A percentile compares a stretch with the other conserved stretches of the same genome.
Conservation (phyloP, 129 eudicot genomes). For the Silybum marianum region DNA sequence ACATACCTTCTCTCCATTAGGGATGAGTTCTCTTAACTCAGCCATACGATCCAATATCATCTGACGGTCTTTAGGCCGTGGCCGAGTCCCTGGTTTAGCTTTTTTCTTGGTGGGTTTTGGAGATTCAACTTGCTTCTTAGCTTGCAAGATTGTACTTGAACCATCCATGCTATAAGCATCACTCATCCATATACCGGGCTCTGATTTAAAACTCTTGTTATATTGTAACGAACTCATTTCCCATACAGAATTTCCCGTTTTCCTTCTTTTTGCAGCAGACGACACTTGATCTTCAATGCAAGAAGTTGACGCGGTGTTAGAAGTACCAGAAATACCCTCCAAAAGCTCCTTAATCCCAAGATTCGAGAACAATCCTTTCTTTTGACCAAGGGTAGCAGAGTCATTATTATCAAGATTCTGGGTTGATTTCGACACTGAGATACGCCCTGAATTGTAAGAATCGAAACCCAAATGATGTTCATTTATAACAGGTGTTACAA, state of each 20-base stretch:
- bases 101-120: slow-evolving; percentile 64
- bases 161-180: slow-evolving; percentile 48
- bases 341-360: slow-evolving; percentile 75
- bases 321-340: slow-evolving; percentile 49
- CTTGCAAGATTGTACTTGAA: slow-evolving; percentile 44
- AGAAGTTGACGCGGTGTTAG: slow-evolving; percentile 40
- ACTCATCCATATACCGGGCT: slow-evolving; percentile 38
- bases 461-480: slow-evolving; percentile 30
- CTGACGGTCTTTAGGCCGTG: slow-evolving; percentile 94
- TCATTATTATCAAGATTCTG: slow-evolving; percentile 21
- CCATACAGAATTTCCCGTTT: slow-evolving; percentile 36
- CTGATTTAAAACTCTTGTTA: slow-evolving; percentile 32
- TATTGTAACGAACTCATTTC: slow-evolving; percentile 31
- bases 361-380: slow-evolving; percentile 75
- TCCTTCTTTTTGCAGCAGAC: slow-evolving; percentile 54
- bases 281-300: slow-evolving; percentile 64
- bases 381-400: slow-evolving; percentile 27
- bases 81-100: slow-evolving; percentile 82
- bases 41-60: slow-evolving; percentile 80
- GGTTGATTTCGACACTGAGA: slow-evolving; percentile 22
- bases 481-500: slow-evolving; percentile 33
- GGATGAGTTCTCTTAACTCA: slow-evolving; percentile 85
- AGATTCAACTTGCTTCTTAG: slow-evolving; percentile 47
- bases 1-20: slow-evolving; percentile 83
- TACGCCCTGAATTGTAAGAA: slow-evolving; percentile 35